phyloP scores from a whole-genome alignment of 2,329 filamentous ascomycete species.

The Cryphonectria radicalis region DNA sequence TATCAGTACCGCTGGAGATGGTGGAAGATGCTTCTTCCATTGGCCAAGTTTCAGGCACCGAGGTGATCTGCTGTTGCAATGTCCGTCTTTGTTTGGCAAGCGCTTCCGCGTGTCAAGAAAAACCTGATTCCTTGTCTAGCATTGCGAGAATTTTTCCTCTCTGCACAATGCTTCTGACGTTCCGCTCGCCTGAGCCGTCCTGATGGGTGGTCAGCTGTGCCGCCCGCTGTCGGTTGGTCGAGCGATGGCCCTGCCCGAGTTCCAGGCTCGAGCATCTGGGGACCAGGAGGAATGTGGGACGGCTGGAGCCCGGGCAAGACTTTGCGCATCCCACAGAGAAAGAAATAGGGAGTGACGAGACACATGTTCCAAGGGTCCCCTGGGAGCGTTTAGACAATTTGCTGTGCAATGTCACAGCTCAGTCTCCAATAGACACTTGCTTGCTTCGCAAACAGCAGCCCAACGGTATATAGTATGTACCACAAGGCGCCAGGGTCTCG shows the following conservation, averaged over 20 bases:
- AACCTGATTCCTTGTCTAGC: not conserved
- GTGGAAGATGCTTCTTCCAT: not conserved
- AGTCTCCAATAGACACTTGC: not conserved
- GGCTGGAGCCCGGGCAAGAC: not conserved
- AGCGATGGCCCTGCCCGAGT: not conserved
- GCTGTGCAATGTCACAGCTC: not conserved
- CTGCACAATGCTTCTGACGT: slow-evolving; percentile 7
- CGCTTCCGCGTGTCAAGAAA: not conserved
- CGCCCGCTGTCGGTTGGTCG: not conserved
- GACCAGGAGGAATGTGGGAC: slow-evolving; percentile 1
- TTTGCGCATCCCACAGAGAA: not conserved
- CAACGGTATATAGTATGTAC: not conserved
- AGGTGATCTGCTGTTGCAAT: slow-evolving; percentile 13
- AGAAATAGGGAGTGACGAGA: not conserved
- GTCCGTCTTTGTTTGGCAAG: not conserved
- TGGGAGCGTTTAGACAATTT: not conserved
- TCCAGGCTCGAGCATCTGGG: not conserved
- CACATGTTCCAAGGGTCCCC: not conserved
- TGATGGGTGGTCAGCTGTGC: slow-evolving; percentile 7
- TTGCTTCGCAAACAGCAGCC: not conserved
- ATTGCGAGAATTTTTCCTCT: not conserved
- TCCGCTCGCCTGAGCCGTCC: not conserved
- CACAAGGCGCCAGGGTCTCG: not conserved
- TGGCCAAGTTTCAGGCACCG: slow-evolving; percentile 8
- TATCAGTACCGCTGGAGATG: not conserved